Evolutionary conservation across 2,329 filamentous ascomycete species (phyloP), one percentile per base, ranked within the genome.

Genomic region (Cercospora sp.): DNA sequence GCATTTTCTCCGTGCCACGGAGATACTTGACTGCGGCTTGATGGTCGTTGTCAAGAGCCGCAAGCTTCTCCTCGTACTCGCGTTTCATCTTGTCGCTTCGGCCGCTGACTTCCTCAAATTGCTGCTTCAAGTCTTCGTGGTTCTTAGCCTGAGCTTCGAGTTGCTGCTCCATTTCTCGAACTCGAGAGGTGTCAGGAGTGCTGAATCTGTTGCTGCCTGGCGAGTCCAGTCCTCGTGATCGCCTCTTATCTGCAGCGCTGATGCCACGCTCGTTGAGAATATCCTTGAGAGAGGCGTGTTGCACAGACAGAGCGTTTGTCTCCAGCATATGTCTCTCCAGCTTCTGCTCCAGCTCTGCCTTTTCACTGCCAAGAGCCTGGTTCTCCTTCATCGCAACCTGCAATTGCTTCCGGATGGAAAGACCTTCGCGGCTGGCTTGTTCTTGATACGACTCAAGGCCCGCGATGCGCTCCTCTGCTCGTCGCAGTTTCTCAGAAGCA

Each of bases 1-100:
- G 87, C 93, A 99, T 97, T 86, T 97, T 98, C 81, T 99, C 95
- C 1, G 95, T 98, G 67, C 95, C 95, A 81, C 97, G 96, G 73
- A 99, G 92, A 77, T 99, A 99, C 80, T 97, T 95, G 61, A 98
- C 94, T 16, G 95, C 94, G 51, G 95, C 97, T 80, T 97, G 93
- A 79, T 99, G 97, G 79, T 99, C 95, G 78, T 94, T 97, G 81
- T 98, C 94, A 34, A 99, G 88, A 77, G 97, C 94, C 68, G 92
- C 88, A 63, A 99, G 86, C 80, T 97, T 97, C 79, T 97, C 94
- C 70, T 94, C 91, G 82, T 97, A 98, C 58, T 91, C 88, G 65
- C 89, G 86, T 78, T 97, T 94, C n/a, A 93, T 90, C 76, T 97
- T 92, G 74, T 95, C 91, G 69, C 92, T 89, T 65, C 94, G 91